Evolutionary conservation across 805 yeast genomes (phyloP).

Genomic region (Deakozyma indianensis): DNA sequence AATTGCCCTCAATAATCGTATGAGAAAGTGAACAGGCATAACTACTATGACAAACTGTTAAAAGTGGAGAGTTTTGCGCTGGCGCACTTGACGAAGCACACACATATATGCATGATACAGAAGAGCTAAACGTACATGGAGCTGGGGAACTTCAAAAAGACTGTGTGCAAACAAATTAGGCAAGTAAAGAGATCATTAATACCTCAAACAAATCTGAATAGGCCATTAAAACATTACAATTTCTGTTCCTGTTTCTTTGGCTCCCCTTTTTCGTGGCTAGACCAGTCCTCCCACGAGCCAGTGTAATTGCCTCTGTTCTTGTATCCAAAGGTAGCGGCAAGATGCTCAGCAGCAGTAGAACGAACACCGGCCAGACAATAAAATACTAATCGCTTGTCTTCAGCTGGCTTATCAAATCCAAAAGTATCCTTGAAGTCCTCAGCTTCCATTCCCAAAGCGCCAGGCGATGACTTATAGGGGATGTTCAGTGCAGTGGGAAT

Average conservation of each 20-base stretch:
- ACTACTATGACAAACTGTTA: too few relatives aligned
- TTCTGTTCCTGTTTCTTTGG: neutral
- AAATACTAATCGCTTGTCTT: constrained; percentile 62
- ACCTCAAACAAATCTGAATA: too few relatives aligned
- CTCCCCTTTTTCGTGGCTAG: constrained; percentile 21
- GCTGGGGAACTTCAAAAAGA: too few relatives aligned
- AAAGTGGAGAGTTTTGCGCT: too few relatives aligned
- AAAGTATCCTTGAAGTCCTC: constrained; percentile 73
- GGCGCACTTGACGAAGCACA: too few relatives aligned
- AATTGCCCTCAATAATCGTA: too few relatives aligned
- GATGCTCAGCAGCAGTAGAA: constrained; percentile 78
- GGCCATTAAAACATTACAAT: neutral
- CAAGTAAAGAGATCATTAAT: too few relatives aligned
- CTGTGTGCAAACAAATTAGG: too few relatives aligned
- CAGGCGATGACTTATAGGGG: constrained; percentile 84
- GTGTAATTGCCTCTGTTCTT: constrained; percentile 67
- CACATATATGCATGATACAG: too few relatives aligned
- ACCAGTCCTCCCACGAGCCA: constrained; percentile 87
- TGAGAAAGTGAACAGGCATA: too few relatives aligned
- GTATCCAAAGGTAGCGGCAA: constrained; percentile 86
- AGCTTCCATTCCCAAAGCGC: constrained; percentile 66
- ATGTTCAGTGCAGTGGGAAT: constrained; percentile 78
- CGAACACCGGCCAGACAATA: constrained; percentile 91
- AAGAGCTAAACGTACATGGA: too few relatives aligned
- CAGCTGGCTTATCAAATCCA: constrained; percentile 66